Evolutionary conservation across 139 green algal genomes (phyloP), one percentile per base, ranked within the genome.

Genomic region (Diplosphaera chodatii): DNA sequence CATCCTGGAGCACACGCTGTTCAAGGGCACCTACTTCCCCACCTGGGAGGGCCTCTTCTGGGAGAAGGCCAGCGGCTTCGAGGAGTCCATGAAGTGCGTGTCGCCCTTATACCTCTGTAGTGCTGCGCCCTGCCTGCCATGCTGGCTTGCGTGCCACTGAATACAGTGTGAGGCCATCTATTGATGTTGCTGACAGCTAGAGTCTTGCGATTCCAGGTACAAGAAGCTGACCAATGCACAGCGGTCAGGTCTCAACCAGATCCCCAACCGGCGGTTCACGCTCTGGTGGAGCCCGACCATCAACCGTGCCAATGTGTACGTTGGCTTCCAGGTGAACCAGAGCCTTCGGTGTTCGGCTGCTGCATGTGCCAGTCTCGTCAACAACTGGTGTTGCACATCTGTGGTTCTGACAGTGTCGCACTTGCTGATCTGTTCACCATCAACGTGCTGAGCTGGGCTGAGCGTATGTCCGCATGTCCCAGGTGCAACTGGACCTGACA

Each of bases 1-100:
- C 72, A 98, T 99, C 77, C 86, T 99, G 77, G 95, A 99, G 89
- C 95, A 99, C 91, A 99, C 95, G 34, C 89, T 99, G 74, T 99
- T 99, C 89, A 99, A 99, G 92, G 92, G 91, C 68, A 97, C 91
- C 28, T 96, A 97, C 86, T 99, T 99, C 91, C 95, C 95, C 71
- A 99, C 95, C n/a, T 99, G 95, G 95, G 95, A 99, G 88, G 95
- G 95, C 56, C 92, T 99, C 41, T 99, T 99, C 84, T 99, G 95
- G 95, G 95, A 99, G 86, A 99, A 99, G 86, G 92, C 55, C 10
- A 3, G 76, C 67, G 89, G 88, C 63, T 94, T 94, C 76, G 87
- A 96, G 88, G 93, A 98, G 86, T 86, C 68, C 64, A 97, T 98
- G 93, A 97, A 98, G 88, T 75, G 32, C 69, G 59, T 62, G 20